phyloP scores from a whole-genome alignment of 2,329 filamentous ascomycete genomes.

The Shiraia sp. region DNA sequence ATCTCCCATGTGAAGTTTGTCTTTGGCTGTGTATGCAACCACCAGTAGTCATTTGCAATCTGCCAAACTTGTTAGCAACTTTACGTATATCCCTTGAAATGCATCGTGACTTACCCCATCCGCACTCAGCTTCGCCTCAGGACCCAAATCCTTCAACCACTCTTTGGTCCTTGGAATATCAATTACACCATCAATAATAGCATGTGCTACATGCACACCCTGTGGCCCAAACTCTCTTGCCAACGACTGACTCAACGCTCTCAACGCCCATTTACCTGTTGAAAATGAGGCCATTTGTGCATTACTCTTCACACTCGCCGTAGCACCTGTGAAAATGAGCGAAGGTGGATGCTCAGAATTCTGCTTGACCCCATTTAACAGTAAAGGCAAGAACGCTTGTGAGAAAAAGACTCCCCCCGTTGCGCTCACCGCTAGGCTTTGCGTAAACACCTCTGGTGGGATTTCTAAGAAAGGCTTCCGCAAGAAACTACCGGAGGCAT shows the following conservation, averaged over 20 bases:
- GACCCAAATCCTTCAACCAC: constrained; percentile 58
- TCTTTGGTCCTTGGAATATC: constrained; percentile 74
- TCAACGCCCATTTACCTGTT: constrained; percentile 76
- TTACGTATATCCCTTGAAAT: not conserved
- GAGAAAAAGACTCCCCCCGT: constrained; percentile 77
- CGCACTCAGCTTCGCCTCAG: constrained; percentile 71
- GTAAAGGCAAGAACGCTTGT: constrained; percentile 69
- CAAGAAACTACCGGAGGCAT: constrained; percentile 64
- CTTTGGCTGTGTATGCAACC: constrained; percentile 77
- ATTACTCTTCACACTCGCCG: constrained; percentile 74
- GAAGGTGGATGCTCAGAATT: constrained; percentile 68
- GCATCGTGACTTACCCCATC: constrained; percentile 64
- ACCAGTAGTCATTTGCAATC: constrained; percentile 88
- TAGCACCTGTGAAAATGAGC: constrained; percentile 85
- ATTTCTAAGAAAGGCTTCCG: constrained; percentile 66
- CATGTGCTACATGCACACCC: constrained; percentile 82
- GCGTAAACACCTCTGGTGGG: constrained; percentile 60
- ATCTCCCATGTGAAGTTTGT: constrained; percentile 82
- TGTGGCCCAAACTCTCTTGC: constrained; percentile 83
- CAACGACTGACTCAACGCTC: constrained; percentile 74
- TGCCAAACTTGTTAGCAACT: constrained; percentile 40
- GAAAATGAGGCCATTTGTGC: constrained; percentile 73
- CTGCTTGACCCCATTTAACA: constrained; percentile 63
- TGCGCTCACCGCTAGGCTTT: constrained; percentile 51
- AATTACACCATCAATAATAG: constrained; percentile 83